Conservation (phyloP, 805 yeast genomes). For the Ogataea pini region DNA sequence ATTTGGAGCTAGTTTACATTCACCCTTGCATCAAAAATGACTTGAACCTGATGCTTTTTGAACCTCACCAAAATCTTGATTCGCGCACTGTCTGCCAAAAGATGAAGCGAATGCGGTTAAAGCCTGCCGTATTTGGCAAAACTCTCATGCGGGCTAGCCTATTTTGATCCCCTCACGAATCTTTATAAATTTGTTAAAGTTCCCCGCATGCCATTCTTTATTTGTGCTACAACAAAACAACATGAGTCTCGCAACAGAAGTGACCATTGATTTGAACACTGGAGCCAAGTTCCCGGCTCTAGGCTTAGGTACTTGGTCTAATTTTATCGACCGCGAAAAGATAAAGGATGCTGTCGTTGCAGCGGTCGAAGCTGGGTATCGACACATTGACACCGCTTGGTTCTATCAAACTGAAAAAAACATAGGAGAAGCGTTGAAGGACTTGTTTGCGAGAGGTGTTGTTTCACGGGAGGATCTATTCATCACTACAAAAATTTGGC, state of each 20-base stretch:
- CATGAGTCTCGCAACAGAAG: neutral
- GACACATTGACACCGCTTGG: constrained; percentile 46
- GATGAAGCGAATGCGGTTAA: too few species aligned
- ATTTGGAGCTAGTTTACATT: too few species aligned
- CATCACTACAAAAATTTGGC: constrained; percentile 24
- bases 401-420: constrained; percentile 41
- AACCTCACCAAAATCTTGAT: too few species aligned
- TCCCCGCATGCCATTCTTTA: neutral
- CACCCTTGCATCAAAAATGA: too few species aligned
- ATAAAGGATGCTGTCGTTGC: constrained; percentile 18
- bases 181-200: neutral
- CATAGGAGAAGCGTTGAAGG: constrained; percentile 42
- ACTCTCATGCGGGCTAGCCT: too few species aligned
- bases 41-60: too few species aligned
- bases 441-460: constrained; percentile 11
- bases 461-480: constrained; percentile 19
- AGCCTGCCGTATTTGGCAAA: too few species aligned
- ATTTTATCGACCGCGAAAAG: constrained; percentile 11
- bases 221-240: neutral
- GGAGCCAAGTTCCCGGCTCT: constrained; percentile 24
- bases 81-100: too few species aligned
- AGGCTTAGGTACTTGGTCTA: constrained; percentile 28
- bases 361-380: constrained; percentile 36
- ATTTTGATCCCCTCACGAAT: neutral
- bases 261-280: constrained; percentile 16